These are phyloP conservation scores for Exophiala phaeomuriformis DNA, from an alignment of 2,329 filamentous ascomycete species.

Conservation along the genomic window DNA sequence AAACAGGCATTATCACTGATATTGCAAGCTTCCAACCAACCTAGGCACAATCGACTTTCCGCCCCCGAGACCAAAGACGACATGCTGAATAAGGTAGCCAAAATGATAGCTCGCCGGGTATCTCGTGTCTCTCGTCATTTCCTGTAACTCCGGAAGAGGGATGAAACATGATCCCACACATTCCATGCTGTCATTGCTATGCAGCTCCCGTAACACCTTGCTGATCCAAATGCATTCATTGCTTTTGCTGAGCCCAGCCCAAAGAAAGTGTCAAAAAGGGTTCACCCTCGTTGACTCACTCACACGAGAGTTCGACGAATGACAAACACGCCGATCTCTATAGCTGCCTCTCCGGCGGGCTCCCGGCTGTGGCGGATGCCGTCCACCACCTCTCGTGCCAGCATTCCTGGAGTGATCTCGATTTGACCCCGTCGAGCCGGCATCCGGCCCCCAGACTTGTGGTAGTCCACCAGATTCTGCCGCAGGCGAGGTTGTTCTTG, in stretches of 20 bases:
- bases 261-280: neutral
- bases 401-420: slow-evolving; percentile 47
- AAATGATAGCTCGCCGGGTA: slow-evolving; percentile 8
- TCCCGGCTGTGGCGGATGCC: slow-evolving; percentile 46
- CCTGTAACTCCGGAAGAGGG: slow-evolving; percentile 2
- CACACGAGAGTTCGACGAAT: slow-evolving; percentile 34
- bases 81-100: neutral
- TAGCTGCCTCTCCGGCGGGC: slow-evolving; percentile 35
- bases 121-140: slow-evolving; percentile 16
- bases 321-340: slow-evolving; percentile 46
- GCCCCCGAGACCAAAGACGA: neutral
- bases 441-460: slow-evolving; percentile 30
- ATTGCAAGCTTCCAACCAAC: neutral
- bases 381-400: slow-evolving; percentile 54
- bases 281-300: neutral
- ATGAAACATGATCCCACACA: neutral
- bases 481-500: slow-evolving; percentile 56
- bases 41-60: neutral
- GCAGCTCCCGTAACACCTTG: slow-evolving; percentile 12
- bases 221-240: slow-evolving; percentile 3
- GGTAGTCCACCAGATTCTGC: slow-evolving; percentile 29
- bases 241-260: neutral
- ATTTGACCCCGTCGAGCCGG: slow-evolving; percentile 33
- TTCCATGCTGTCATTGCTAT: neutral
- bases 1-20: neutral